Percentiles rank a stretch among this genome's conserved stretches.
phyloP scores from a whole-genome alignment of 768 basidiomycete genomes.

The Lactarius sanguifluus region DNA sequence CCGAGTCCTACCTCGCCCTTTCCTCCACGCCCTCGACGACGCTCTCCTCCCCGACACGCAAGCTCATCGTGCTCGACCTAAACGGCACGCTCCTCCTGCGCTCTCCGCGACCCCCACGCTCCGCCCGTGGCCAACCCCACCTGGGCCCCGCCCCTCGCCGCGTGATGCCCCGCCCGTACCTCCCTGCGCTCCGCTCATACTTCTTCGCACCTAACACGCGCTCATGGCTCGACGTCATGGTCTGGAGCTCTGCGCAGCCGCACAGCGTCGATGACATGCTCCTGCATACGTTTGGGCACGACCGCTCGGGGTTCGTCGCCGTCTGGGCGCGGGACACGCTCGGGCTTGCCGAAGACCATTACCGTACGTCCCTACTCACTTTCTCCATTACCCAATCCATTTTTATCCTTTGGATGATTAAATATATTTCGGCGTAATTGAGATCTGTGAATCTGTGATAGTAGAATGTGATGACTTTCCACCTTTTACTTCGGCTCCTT shows the following conservation, averaged over 20 bases:
- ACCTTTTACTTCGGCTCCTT: constrained; percentile 16
- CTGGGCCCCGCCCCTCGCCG: constrained; percentile 35
- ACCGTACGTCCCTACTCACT: constrained; percentile 53
- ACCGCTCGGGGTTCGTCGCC: constrained; percentile 47
- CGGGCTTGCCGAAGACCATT: constrained; percentile 59
- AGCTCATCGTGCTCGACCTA: constrained; percentile 72
- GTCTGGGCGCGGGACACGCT: constrained; percentile 82
- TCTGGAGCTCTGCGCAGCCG: constrained; percentile 87
- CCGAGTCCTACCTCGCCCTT: constrained; percentile 39
- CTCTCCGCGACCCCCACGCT: constrained; percentile 39
- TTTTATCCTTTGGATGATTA: constrained; percentile 6
- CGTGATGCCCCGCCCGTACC: constrained; percentile 64
- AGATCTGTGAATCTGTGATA: constrained; percentile 26
- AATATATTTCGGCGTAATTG: too few relatives aligned
- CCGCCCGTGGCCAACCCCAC: constrained; percentile 1
- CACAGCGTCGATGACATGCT: constrained; percentile 80
- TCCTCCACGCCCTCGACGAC: constrained; percentile 35
- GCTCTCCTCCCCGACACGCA: constrained; percentile 42
- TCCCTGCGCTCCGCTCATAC: constrained; percentile 59
- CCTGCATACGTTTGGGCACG: constrained; percentile 51
- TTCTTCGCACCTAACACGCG: constrained; percentile 60
- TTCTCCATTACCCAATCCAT: background rate
- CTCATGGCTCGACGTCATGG: constrained; percentile 77
- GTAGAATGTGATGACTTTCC: constrained; percentile 6
- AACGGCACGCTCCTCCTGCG: constrained; percentile 75